Evolutionary conservation across 768 basidiomycete genomes (phyloP).

Genomic region (Psilocybe tampanensis): DNA sequence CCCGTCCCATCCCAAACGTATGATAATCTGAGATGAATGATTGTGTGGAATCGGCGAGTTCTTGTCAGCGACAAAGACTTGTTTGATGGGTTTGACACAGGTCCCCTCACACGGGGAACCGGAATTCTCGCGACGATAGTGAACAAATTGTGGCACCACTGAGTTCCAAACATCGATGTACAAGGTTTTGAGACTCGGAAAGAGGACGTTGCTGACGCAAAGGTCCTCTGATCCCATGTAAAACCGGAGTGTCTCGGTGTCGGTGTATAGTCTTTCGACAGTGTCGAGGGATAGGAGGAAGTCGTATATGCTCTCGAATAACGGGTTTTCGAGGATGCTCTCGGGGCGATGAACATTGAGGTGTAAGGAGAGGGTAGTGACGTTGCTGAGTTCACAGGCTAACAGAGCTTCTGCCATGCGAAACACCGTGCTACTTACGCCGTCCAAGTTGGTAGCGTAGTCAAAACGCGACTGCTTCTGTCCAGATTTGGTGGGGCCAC

Average conservation of each 20-base stretch:
- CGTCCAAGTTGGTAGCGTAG: not conserved
- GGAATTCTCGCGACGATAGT: not conserved
- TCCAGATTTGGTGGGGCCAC: too few species aligned
- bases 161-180: not conserved
- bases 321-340: not conserved
- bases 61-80: too few species aligned
- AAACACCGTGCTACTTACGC: not conserved
- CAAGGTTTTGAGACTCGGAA: not conserved
- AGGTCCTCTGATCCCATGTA: not conserved
- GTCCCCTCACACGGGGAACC: too few species aligned
- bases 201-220: not conserved
- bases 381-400: not conserved
- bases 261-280: not conserved
- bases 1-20: too few species aligned
- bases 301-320: not conserved
- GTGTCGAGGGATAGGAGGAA: not conserved
- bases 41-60: not conserved
- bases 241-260: not conserved
- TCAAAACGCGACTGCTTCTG: not conserved
- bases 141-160: not conserved
- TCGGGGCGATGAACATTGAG: not conserved
- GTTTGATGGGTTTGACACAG: not conserved
- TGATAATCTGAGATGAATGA: not conserved
- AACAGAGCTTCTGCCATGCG: not conserved
- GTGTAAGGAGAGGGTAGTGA: not conserved